A percentile compares a stretch with the other conserved stretches of the same genome.
These are phyloP conservation scores for Astrothelium macrocarpum DNA, from an alignment of 495 filamentous ascomycete species.

Conservation along the genomic window DNA sequence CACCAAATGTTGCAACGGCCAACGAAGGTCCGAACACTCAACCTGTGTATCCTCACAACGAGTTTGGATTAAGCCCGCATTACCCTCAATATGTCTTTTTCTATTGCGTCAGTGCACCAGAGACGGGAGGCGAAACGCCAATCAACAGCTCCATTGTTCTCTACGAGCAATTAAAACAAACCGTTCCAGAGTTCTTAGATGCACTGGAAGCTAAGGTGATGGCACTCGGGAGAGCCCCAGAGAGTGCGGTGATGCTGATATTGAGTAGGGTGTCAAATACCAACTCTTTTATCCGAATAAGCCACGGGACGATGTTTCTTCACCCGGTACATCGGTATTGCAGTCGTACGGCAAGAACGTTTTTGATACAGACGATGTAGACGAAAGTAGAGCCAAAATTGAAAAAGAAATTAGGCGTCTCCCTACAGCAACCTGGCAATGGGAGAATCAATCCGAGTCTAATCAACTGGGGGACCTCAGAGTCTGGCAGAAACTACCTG, in stretches of 20 bases:
- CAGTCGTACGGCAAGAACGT: constrained; percentile 10
- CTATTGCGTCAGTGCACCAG: constrained; percentile 9
- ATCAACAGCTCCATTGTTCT: constrained; percentile 15
- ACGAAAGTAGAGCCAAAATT: constrained; percentile 8
- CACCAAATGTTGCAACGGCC: constrained; percentile 12
- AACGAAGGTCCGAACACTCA: constrained; percentile 15
- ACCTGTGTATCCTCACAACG: constrained; percentile 16
- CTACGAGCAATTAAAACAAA: constrained; percentile 9
- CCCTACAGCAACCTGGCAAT: constrained; percentile 8
- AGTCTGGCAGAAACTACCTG: constrained; percentile 12
- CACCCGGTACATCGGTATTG: constrained; percentile 10
- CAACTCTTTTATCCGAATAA: constrained; percentile 10
- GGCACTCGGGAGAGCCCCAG: not conserved
- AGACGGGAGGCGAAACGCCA: constrained; percentile 14
- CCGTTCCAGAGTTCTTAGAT: constrained; percentile 11
- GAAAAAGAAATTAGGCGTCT: constrained; percentile 13
- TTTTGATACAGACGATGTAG: constrained; percentile 6
- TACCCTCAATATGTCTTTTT: constrained; percentile 13
- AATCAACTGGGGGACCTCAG: constrained; percentile 12
- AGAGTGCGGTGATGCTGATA: not conserved
- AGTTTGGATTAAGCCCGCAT: constrained; percentile 13
- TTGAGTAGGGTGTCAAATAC: constrained; percentile 10
- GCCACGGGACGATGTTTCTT: constrained; percentile 1
- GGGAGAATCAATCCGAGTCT: constrained; percentile 8
- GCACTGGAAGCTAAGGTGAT: not conserved